phyloP scores from a whole-genome alignment of 2,329 filamentous ascomycete genomes.

The Tolypocladium amazonense region DNA sequence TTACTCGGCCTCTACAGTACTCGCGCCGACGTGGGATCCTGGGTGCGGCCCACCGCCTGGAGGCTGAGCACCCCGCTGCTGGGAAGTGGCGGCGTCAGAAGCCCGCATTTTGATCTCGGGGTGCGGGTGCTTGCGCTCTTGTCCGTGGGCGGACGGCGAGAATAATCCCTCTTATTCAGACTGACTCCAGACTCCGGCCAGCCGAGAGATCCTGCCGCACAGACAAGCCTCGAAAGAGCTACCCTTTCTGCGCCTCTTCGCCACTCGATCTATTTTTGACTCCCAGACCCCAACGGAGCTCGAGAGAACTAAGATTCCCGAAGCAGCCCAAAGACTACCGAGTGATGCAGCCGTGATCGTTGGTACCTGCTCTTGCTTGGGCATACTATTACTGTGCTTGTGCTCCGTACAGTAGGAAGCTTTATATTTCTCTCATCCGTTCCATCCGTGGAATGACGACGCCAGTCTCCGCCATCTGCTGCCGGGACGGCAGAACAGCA shows the following conservation, averaged over 20 bases:
- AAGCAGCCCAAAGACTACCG: not conserved
- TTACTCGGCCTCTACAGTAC: too few relatives aligned
- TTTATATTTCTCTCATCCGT: not conserved
- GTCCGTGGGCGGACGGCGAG: not conserved
- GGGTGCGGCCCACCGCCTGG: not conserved
- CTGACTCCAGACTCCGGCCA: not conserved
- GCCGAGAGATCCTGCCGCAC: not conserved
- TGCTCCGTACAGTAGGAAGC: not conserved
- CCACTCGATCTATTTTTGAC: not conserved
- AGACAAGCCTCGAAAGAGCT: not conserved
- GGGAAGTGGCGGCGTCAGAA: not conserved
- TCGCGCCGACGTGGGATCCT: not conserved
- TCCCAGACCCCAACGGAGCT: not conserved
- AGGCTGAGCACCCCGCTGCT: not conserved
- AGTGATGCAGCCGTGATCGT: not conserved
- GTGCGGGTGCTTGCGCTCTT: not conserved
- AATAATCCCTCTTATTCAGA: not conserved
- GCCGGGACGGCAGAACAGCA: not conserved
- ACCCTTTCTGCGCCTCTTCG: not conserved
- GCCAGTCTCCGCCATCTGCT: not conserved
- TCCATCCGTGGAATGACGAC: not conserved
- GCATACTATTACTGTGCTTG: too few relatives aligned
- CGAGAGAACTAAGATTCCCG: not conserved
- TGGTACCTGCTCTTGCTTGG: not conserved
- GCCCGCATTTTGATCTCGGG: not conserved